These are phyloP conservation scores for Gracilariopsis chorda DNA, from an alignment of 23 red algal genomes.

Conservation along the genomic window DNA sequence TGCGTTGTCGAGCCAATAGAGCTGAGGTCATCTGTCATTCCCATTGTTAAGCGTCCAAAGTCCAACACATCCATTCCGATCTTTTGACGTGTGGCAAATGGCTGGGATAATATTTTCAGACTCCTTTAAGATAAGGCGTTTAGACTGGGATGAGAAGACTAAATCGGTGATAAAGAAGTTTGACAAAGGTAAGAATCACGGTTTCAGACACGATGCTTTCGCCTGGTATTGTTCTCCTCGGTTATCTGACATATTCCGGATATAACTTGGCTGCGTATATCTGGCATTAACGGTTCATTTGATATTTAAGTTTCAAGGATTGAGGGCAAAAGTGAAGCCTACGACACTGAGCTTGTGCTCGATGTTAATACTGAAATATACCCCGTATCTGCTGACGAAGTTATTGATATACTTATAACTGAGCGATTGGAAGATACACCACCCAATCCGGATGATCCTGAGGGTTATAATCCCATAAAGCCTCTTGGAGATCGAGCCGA, in stretches of 20 bases:
- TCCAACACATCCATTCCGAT: too few relatives aligned
- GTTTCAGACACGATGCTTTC: too few relatives aligned
- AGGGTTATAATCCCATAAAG: conserved; percentile 41
- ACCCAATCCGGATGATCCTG: conserved; percentile 1
- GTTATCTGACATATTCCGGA: too few relatives aligned
- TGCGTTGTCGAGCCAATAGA: too few relatives aligned
- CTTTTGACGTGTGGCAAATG: neutral
- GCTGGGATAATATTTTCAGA: conserved; percentile 18
- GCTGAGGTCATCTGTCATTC: too few relatives aligned
- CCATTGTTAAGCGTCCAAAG: too few relatives aligned
- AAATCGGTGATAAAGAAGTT: neutral
- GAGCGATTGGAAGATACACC: conserved; percentile 36
- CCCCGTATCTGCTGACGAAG: conserved; percentile 42
- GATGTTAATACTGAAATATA: conserved; percentile 86
- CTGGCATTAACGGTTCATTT: too few relatives aligned
- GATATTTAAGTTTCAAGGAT: conserved; percentile 64
- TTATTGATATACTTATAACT: conserved; percentile 53
- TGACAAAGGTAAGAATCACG: neutral
- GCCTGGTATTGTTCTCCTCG: too few relatives aligned
- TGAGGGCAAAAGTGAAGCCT: conserved; percentile 58
- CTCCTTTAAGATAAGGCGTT: conserved; percentile 15
- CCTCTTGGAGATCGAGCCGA: conserved; percentile 41
- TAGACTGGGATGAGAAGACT: conserved; percentile 17
- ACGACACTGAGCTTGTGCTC: conserved; percentile 70
- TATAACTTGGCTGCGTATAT: too few relatives aligned